Base-by-base conservation (phyloP, 306 rosid species). In the Gleditsia sinensis region DNA sequence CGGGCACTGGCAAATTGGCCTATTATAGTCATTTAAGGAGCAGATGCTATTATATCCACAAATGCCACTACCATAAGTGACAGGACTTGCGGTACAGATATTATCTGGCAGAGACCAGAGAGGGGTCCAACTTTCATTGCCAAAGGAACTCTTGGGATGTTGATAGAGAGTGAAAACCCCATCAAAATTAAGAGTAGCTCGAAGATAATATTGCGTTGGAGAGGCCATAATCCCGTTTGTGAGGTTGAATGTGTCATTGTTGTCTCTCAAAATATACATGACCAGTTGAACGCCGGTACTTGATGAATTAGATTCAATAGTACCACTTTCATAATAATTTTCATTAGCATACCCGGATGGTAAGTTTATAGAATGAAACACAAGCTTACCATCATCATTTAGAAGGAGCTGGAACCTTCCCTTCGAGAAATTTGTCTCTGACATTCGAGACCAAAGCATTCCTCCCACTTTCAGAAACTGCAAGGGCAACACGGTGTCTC, bases 401-500 rank as follows among this genome's bases (percentile, higher is more conserved):
- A 83, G 60, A 14, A 65, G 54, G 11, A 85, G 65, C 71, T 75
- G 84, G 62, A 80, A 88, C 70, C 69, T 72, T 62, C 89, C 89
- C 1, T 1, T 23, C 7, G 76, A 77, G 81, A 81, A 88, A 72
- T 81, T 50, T 4, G 42, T 42, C 45, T 55, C 61, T 60, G 24
- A 66, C 5, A 51, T 45, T 6, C 62, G 80, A 46, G 88, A 80
- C 23, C 77, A 74, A 33, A 88, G 88, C 51, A n/a, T 58, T 17
- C 75, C 71, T 1, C 55, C 71, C 13, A 20, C 28, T 19, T 57
- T 55, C 13, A 85, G 5, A 7, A 43, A 54, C 40, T 88, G 91
- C 3, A 76, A 59, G 1, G 90, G 93, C 66, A 88, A 73, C 28
- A 86, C 7, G 13, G 86, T 86, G 20, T 88, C 82, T 0, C 70